These are phyloP conservation scores for Eucommia ulmoides DNA, from an alignment of 257 asterid genomes.

Conservation along the genomic window DNA sequence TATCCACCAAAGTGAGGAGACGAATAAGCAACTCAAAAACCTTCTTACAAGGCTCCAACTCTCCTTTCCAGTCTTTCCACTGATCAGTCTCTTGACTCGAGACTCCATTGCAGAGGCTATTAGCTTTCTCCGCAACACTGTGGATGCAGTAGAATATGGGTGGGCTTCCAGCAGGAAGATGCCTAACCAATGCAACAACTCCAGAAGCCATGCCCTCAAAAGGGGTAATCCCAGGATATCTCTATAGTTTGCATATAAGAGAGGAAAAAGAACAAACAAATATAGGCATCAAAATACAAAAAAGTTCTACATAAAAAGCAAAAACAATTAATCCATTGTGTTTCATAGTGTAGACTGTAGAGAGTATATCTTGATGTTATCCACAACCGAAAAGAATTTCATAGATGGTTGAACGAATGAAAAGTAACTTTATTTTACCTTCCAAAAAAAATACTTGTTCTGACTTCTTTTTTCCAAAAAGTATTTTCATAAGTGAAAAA, in stretches of 20 bases:
- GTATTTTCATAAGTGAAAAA: too few species aligned
- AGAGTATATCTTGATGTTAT: too few species aligned
- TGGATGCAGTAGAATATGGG: constrained; percentile 63
- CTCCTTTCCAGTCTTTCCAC: constrained; percentile 61
- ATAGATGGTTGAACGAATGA: too few species aligned
- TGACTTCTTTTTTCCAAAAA: too few species aligned
- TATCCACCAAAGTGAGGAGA: constrained; percentile 64
- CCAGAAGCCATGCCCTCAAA: constrained; percentile 95
- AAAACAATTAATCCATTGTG: too few species aligned
- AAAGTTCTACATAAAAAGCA: too few species aligned
- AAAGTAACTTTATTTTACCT: too few species aligned
- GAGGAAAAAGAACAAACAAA: too few species aligned
- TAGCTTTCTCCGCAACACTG: constrained; percentile 49
- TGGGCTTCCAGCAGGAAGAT: constrained; percentile 96
- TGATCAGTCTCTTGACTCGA: constrained; percentile 26
- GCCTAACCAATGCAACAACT: constrained; percentile 68
- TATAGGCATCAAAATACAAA: too few species aligned
- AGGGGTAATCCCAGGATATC: constrained; percentile 73
- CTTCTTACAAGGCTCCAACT: constrained; percentile 54
- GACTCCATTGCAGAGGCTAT: constrained; percentile 30
- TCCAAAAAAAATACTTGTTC: too few species aligned
- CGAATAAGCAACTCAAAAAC: constrained; percentile 67
- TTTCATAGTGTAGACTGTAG: too few species aligned
- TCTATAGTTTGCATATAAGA: constrained; percentile 47
- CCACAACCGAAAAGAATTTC: too few species aligned